Base-by-base conservation (phyloP, 2,329 filamentous ascomycete species). In the Microcyclospora pomicola region DNA sequence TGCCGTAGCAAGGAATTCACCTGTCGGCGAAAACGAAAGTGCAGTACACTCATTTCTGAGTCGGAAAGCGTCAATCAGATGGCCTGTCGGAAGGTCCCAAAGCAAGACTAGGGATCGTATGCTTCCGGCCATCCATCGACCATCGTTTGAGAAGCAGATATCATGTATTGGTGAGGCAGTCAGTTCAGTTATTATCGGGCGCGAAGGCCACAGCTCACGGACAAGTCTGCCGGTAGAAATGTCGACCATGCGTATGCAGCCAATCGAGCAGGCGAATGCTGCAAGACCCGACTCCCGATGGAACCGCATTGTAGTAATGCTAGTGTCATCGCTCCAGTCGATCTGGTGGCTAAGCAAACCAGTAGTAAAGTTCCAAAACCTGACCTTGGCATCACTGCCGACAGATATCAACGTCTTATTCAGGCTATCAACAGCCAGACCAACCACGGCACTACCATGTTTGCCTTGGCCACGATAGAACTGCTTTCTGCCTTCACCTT, bases 361-460 rank as follows among this genome's bases (percentile, higher is more conserved):
- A 0, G 82, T 84, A n/a, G 77, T 61, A 46, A 98, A 93, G 47
- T 93, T 83, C 92, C 92, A 98, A 57, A 98, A 96, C 64, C 95
- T 96, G 51, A 96, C 72, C 59, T 81, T 93, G 27, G 91, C 91
- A 59, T 98, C 91, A 11, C 86, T 64, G 2, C 84, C 81, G 56
- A 86, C 93, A 43, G 86, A 93, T 32, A 95, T 76, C 35, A 96
- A 69, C 13, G 72, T 75, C 46, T 80, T 82, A 61, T 95, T 95
- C 58, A 96, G 69, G n/a, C 77, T 79, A 62, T 98, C 88, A 12
- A 96, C 76, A 15, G 84, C 71, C 31, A 98, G 66, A 1, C 91
- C 92, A 1, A 88, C 94, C 5, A 98, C 75, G 2, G 82, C 71
- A 51, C 80, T 79, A 2, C 72, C 81, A 59, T 98, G 91, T 49